phyloP scores from a whole-genome alignment of 169 alveolate genomes.

The Plasmodium sp. region DNA sequence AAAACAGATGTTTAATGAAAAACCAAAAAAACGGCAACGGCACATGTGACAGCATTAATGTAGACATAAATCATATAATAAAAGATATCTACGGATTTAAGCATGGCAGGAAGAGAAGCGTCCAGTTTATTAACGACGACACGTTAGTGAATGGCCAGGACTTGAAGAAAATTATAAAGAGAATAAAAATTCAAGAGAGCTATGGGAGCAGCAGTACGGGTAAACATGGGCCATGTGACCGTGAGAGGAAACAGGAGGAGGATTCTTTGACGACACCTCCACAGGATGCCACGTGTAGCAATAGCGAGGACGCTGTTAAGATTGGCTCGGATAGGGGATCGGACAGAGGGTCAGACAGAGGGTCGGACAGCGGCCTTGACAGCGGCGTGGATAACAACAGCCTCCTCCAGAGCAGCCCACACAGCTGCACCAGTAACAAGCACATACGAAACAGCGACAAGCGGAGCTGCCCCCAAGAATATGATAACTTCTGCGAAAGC shows the following conservation, averaged over 20 bases:
- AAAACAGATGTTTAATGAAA: constrained; percentile 56
- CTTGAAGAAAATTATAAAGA: constrained; percentile 23
- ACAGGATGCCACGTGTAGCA: not conserved
- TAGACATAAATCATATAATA: constrained; percentile 54
- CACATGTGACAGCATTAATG: constrained; percentile 35
- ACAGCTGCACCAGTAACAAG: not conserved
- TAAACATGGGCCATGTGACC: not conserved
- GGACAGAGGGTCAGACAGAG: not conserved
- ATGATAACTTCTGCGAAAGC: not conserved
- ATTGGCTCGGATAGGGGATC: not conserved
- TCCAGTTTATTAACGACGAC: constrained; percentile 58
- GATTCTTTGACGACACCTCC: not conserved
- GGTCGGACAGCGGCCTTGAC: not conserved
- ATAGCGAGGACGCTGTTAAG: not conserved
- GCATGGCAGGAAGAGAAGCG: constrained; percentile 47
- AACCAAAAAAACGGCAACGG: constrained; percentile 2
- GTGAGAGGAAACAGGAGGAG: not conserved
- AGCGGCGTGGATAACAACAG: not conserved
- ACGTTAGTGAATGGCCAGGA: constrained; percentile 1
- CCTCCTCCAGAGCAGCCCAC: not conserved
- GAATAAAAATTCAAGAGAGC: constrained; percentile 43
- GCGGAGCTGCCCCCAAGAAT: not conserved
- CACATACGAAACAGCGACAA: not conserved
- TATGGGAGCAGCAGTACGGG: not conserved
- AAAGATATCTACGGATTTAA: constrained; percentile 57